phyloP scores from a whole-genome alignment of 2,329 filamentous ascomycete genomes.

The Aspergillus brasiliensis region DNA sequence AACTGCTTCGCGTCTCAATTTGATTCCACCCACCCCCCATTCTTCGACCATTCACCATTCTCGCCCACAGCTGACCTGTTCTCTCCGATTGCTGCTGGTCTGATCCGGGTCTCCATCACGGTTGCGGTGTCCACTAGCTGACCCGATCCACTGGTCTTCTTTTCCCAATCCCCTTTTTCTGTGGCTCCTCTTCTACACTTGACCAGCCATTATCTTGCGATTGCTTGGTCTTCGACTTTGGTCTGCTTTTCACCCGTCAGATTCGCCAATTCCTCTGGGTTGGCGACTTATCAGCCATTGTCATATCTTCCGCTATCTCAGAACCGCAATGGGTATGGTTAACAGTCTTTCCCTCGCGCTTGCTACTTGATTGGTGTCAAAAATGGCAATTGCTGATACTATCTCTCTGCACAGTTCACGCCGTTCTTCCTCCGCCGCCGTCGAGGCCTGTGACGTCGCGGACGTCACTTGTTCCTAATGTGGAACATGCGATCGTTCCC shows the following conservation, averaged over 20 bases:
- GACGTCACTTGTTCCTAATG: conserved; percentile 24
- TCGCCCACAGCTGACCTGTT: conserved; percentile 11
- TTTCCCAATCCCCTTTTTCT: conserved; percentile 1
- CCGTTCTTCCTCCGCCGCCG: conserved; percentile 23
- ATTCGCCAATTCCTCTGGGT: background rate
- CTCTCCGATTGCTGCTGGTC: conserved; percentile 5
- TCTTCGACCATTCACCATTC: conserved; percentile 3
- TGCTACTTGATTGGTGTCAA: background rate
- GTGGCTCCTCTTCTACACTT: background rate
- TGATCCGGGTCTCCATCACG: conserved; percentile 6
- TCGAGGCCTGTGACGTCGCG: conserved; percentile 29
- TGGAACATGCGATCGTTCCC: conserved; percentile 34
- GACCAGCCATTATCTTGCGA: conserved; percentile 6
- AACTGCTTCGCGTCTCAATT: conserved; percentile 16
- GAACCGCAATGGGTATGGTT: conserved; percentile 25
- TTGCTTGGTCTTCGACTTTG: background rate
- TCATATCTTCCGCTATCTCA: background rate
- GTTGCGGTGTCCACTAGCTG: conserved; percentile 12
- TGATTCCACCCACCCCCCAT: conserved; percentile 20
- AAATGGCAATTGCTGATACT: background rate
- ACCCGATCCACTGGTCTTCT: background rate
- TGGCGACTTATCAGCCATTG: background rate
- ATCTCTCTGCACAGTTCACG: conserved; percentile 31
- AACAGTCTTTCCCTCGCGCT: background rate
- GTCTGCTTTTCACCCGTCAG: background rate